Conservation (phyloP, 176 grass and related monocot genomes). For the Oryza coarctata region DNA sequence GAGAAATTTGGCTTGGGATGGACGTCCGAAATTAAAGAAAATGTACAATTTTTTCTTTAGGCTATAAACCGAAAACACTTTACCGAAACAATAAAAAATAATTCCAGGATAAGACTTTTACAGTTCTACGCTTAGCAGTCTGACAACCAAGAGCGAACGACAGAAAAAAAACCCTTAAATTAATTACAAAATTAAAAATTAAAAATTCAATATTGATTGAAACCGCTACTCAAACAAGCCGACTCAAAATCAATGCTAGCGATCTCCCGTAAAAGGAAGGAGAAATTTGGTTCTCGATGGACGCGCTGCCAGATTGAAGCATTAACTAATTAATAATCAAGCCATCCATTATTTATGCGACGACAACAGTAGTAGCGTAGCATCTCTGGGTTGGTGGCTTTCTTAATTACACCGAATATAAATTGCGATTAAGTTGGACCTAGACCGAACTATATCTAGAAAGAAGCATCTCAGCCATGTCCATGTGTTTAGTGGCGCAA, state of each 20-base stretch:
- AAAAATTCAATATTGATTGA: neutral
- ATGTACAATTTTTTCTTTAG: too few relatives aligned
- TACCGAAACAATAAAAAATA: too few relatives aligned
- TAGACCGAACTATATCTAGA: neutral
- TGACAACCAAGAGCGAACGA: too few relatives aligned
- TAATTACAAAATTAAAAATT: neutral
- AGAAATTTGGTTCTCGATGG: neutral
- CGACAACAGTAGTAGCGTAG: neutral
- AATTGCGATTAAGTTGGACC: neutral
- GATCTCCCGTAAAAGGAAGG: neutral
- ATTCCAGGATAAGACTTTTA: too few relatives aligned
- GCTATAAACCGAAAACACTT: too few relatives aligned
- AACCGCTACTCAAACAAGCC: neutral
- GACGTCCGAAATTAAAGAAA: too few relatives aligned
- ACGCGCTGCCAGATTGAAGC: neutral
- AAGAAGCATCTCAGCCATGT: neutral
- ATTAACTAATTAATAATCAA: neutral
- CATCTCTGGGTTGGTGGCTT: neutral
- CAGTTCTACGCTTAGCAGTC: too few relatives aligned
- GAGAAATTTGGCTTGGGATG: too few relatives aligned
- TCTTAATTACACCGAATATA: neutral
- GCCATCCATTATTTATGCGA: neutral
- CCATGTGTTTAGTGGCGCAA: slow-evolving; percentile 9
- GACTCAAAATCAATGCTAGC: neutral
- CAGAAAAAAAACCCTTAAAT: neutral